Base-by-base conservation (phyloP, 306 rosid species). In the Canavalia gladiata region DNA sequence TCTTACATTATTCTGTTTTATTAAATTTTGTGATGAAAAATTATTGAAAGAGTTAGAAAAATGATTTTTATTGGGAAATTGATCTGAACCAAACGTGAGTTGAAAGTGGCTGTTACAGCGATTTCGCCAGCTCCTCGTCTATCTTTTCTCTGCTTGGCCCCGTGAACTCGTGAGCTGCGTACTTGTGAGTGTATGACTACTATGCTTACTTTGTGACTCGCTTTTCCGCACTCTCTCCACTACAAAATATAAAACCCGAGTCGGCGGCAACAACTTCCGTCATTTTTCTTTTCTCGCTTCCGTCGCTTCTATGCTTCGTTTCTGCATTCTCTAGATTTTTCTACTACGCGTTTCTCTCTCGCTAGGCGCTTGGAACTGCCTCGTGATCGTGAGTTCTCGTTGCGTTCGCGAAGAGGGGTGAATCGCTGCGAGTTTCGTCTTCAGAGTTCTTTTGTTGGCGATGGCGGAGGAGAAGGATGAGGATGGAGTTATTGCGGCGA, bases 401-500 rank as follows among this genome's bases (percentile, higher is more conserved):
- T 0, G 75, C 4, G 42, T 74, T 54, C 28, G 30, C 25, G 51
- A 67, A 46, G 51, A 67, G 55, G 34, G 30, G 81, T 77, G 52
- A 35, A 12, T n/a, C 25, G 52, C 47, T 63, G 51, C 12, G 60
- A 80, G 74, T 70, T 55, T 56, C 42, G 59, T 52, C 69, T 34
- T 64, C 50, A 28, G 60, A 75, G 55, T 56, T 64, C 54, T 51
- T 45, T 8, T 7, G 35, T 2, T 58, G 45, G 72, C 29, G 43
- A 66, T 59, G 81, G 77, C 11, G 73, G 82, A 29, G 39, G 85
- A 77, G 78, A 74, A 65, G 86, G 74, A 42, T 2, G 82, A 63
- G 7, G 78, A 78, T 5, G 89, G 54, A 45, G 76, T 75, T 51
- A 62, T 39, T 33, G 33, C 46, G 63, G 56, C 46, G 79, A 81